Conservation (phyloP, 148 eudicot genomes). For the Vaccinium myrtillus region DNA sequence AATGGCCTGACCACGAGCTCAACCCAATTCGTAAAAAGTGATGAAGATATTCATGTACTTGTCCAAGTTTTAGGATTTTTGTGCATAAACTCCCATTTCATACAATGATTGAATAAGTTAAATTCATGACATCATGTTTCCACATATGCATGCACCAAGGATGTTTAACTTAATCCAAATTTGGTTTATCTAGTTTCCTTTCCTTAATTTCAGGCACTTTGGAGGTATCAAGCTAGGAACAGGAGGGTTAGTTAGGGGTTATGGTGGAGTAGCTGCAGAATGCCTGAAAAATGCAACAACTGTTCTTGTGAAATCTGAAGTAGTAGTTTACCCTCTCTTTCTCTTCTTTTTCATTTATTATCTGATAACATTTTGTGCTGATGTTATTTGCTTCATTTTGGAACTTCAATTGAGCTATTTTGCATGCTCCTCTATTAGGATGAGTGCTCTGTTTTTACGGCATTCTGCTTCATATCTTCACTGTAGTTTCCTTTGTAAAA, state of each 20-base stretch:
- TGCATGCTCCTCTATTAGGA: not conserved
- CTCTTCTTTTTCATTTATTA: not conserved
- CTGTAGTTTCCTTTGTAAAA: not conserved
- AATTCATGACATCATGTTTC: not conserved
- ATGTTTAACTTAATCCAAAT: not conserved
- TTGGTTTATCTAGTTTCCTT: conserved; percentile 9
- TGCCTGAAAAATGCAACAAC: conserved; percentile 86
- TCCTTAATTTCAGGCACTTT: conserved; percentile 53
- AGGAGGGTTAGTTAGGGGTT: conserved; percentile 98
- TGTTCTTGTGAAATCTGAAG: conserved; percentile 82
- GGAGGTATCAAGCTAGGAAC: conserved; percentile 97
- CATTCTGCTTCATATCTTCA: not conserved
- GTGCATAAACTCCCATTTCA: not conserved
- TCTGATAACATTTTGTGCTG: not conserved
- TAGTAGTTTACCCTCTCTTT: conserved; percentile 21
- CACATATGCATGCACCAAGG: not conserved
- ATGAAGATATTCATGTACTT: not conserved
- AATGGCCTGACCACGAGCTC: not conserved
- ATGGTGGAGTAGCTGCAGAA: conserved; percentile 91
- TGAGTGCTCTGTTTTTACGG: not conserved
- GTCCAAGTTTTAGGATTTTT: not conserved
- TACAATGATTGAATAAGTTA: not conserved
- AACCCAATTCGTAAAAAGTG: not conserved
- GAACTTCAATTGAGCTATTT: not conserved
- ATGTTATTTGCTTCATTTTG: not conserved